phyloP scores from a whole-genome alignment of 2,329 filamentous ascomycete species.

The Fusarium solani-melongenae region DNA sequence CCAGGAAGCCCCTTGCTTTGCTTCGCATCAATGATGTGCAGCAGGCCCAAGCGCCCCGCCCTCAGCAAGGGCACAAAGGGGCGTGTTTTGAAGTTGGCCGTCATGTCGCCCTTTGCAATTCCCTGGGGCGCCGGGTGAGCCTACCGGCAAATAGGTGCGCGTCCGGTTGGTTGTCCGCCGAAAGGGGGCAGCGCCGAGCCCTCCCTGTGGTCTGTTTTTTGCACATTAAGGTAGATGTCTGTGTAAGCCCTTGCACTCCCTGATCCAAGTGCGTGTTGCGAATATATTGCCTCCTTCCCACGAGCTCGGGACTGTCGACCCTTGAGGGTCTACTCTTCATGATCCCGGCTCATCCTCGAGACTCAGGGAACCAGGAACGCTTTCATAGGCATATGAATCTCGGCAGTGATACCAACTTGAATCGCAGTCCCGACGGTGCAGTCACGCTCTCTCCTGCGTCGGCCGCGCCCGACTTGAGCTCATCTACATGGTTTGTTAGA shows the following conservation, averaged over 20 bases:
- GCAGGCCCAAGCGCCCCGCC: constrained; percentile 40
- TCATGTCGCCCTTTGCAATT: constrained; percentile 28
- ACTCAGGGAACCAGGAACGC: neutral
- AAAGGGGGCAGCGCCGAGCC: constrained; percentile 17
- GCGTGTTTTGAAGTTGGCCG: constrained; percentile 28
- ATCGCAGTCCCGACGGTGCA: neutral
- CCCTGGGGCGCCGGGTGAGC: constrained; percentile 15
- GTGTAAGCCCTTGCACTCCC: neutral
- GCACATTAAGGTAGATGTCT: neutral
- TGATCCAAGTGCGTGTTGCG: constrained; percentile 16
- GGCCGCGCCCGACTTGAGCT: neutral
- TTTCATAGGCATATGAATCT: neutral
- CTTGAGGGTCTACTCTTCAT: constrained; percentile 10
- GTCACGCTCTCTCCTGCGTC: neutral
- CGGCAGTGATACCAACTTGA: neutral
- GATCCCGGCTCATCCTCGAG: neutral
- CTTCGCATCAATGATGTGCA: constrained; percentile 43
- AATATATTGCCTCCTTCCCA: constrained; percentile 33
- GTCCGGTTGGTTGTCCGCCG: constrained; percentile 15
- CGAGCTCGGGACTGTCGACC: constrained; percentile 30
- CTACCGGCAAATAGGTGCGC: constrained; percentile 10
- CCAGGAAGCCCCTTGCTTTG: constrained; percentile 32
- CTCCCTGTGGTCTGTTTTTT: constrained; percentile 19
- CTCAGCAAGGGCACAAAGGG: constrained; percentile 19
- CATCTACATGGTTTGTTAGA: neutral